These are phyloP conservation scores for Zygoascus hellenicus DNA, from an alignment of 1,139 yeast species.

Conservation along the genomic window DNA sequence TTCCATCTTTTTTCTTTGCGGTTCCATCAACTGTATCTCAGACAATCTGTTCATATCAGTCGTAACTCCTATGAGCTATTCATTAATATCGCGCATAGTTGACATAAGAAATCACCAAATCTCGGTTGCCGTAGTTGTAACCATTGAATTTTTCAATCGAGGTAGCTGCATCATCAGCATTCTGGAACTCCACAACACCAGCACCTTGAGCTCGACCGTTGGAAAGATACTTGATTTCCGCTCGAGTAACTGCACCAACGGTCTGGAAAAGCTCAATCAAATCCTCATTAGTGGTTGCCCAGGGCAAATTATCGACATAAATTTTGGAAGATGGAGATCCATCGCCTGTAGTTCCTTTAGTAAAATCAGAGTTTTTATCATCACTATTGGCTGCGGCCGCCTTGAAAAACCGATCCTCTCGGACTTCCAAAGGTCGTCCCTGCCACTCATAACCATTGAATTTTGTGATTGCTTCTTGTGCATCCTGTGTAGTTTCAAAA, in stretches of 20 bases:
- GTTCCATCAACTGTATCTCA: not conserved
- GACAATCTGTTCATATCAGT: not conserved
- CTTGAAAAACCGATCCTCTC: constrained; percentile 40
- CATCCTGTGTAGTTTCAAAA: constrained; percentile 80
- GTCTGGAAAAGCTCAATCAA: constrained; percentile 81
- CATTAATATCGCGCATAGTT: constrained; percentile 23
- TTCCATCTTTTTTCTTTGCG: not conserved
- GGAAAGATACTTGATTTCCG: constrained; percentile 66
- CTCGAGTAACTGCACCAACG: constrained; percentile 67
- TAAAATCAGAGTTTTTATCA: constrained; percentile 53
- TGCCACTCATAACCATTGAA: constrained; percentile 92
- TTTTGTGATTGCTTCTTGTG: constrained; percentile 81
- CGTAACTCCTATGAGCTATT: not conserved
- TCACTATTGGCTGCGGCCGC: constrained; percentile 61
- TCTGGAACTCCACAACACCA: constrained; percentile 77
- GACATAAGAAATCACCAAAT: constrained; percentile 58
- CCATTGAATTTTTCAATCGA: constrained; percentile 71
- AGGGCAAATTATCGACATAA: constrained; percentile 76
- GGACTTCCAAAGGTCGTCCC: constrained; percentile 81
- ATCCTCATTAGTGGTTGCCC: constrained; percentile 81
- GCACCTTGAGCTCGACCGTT: constrained; percentile 72
- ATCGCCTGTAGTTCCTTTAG: constrained; percentile 55
- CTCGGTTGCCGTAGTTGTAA: constrained; percentile 81
- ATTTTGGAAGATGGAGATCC: constrained; percentile 65
- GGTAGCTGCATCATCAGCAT: constrained; percentile 60